These are phyloP conservation scores for Naganishia liquefaciens DNA, from an alignment of 1,284 basidiomycete genomes.

Conservation along the genomic window DNA sequence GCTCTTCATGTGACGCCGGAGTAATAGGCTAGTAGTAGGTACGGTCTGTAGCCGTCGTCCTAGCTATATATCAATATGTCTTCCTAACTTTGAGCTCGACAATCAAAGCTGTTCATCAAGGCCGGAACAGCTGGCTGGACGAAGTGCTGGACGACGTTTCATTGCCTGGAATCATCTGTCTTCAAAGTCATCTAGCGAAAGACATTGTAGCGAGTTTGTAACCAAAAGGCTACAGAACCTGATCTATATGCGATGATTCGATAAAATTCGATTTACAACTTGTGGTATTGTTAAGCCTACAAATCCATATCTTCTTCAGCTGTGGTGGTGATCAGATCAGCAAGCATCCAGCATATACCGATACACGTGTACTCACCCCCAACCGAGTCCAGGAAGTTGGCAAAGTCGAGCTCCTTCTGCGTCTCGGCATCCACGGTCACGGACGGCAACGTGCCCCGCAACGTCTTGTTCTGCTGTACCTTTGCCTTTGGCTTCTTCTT, in stretches of 20 bases:
- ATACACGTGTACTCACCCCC: slow-evolving; percentile 46
- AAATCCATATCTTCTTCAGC: slow-evolving; percentile 30
- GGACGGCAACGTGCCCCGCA: slow-evolving; percentile 22
- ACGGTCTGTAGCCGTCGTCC: too few species aligned
- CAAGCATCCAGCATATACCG: slow-evolving; percentile 1
- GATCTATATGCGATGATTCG: too few species aligned
- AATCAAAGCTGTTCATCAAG: too few species aligned
- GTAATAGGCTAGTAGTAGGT: too few species aligned
- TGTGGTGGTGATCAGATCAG: not conserved
- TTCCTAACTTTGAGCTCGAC: too few species aligned
- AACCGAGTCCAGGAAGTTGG: slow-evolving; percentile 49
- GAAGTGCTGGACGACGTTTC: too few species aligned
- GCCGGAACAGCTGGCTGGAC: too few species aligned
- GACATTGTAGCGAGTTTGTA: not conserved
- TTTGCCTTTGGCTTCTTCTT: slow-evolving; percentile 39
- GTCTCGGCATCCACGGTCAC: slow-evolving; percentile 41
- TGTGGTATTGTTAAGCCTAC: not conserved
- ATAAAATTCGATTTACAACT: too few species aligned
- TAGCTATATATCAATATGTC: too few species aligned
- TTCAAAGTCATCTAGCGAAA: too few species aligned
- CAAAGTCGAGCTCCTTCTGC: slow-evolving; percentile 52
- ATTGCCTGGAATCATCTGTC: too few species aligned
- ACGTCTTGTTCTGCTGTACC: slow-evolving; percentile 38
- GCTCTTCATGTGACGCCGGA: not conserved
- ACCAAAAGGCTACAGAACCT: not conserved